These are phyloP conservation scores for Trichoderma atroviride DNA, from an alignment of 2,329 filamentous ascomycete genomes.

Conservation along the genomic window DNA sequence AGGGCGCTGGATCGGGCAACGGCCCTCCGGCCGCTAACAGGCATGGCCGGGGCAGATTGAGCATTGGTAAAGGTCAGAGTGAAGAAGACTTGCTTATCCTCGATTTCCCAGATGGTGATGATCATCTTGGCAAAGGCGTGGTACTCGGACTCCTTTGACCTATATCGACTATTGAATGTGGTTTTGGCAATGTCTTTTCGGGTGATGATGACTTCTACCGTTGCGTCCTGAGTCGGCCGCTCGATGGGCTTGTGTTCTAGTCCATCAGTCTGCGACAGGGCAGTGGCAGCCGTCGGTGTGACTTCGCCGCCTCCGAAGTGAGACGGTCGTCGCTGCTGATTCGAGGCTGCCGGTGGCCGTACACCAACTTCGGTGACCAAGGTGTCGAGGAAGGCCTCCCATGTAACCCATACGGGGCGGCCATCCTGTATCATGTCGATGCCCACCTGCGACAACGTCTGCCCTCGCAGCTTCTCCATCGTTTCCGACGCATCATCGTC, in stretches of 20 bases:
- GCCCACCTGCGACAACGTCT: constrained; percentile 69
- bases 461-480: constrained; percentile 64
- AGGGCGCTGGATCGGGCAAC: constrained; percentile 45
- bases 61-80: constrained; percentile 74
- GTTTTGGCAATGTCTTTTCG: constrained; percentile 49
- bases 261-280: constrained; percentile 36
- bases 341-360: constrained; percentile 33
- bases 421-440: constrained; percentile 74
- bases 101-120: constrained; percentile 71
- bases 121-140: constrained; percentile 72
- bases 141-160: constrained; percentile 42
- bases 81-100: constrained; percentile 68
- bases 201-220: constrained; percentile 69
- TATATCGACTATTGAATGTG: constrained; percentile 40
- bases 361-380: constrained; percentile 49
- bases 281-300: constrained; percentile 41
- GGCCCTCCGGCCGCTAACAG: constrained; percentile 42
- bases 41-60: constrained; percentile 42
- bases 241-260: constrained; percentile 28
- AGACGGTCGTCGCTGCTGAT: constrained; percentile 27
- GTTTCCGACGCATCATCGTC: constrained; percentile 49
- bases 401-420: constrained; percentile 59
- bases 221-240: constrained; percentile 58
- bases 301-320: constrained; percentile 38
- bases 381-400: constrained; percentile 61